These are phyloP conservation scores for Bryoglossum gracile DNA, from an alignment of 495 filamentous ascomycete species.

Conservation along the genomic window DNA sequence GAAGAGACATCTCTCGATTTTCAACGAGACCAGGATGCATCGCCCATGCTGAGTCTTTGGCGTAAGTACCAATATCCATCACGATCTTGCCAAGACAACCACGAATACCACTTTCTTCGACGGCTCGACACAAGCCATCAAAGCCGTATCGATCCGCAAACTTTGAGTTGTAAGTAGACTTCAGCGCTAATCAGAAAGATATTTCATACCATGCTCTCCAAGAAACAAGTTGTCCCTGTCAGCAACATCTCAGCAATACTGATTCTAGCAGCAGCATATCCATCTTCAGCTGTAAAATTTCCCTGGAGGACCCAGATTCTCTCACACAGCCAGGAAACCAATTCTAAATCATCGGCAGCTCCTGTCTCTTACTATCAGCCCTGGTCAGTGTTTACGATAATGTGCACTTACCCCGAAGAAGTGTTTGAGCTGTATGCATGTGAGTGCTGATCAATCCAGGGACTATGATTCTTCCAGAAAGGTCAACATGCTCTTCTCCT, in stretches of 20 bases:
- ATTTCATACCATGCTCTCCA: slow-evolving; percentile 40
- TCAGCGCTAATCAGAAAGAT: background rate
- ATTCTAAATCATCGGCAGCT: slow-evolving; percentile 37
- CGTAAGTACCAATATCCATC: slow-evolving; percentile 37
- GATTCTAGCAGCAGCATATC: slow-evolving; percentile 38
- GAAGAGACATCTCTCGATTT: slow-evolving; percentile 35
- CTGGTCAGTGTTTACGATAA: too few relatives aligned
- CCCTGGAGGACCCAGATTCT: slow-evolving; percentile 43
- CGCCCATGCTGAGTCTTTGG: slow-evolving; percentile 39
- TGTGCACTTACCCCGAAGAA: slow-evolving; percentile 38
- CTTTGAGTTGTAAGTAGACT: slow-evolving; percentile 1
- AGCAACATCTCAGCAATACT: slow-evolving; percentile 46
- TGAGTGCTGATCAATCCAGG: slow-evolving; percentile 44
- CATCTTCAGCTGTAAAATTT: slow-evolving; percentile 38
- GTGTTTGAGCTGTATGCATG: slow-evolving; percentile 42
- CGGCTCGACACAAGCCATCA: slow-evolving; percentile 38
- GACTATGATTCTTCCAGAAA: slow-evolving; percentile 37
- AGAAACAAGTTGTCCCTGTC: slow-evolving; percentile 43
- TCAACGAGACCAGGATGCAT: slow-evolving; percentile 44
- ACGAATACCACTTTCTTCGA: slow-evolving; percentile 41
- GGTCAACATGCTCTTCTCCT: slow-evolving; percentile 20
- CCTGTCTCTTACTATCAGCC: slow-evolving; percentile 5
- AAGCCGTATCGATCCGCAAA: slow-evolving; percentile 41
- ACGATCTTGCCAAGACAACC: slow-evolving; percentile 35
- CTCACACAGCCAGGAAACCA: slow-evolving; percentile 42